Conservation (phyloP, 2,329 filamentous ascomycete genomes). For the Ophiocordyceps unilateralis region DNA sequence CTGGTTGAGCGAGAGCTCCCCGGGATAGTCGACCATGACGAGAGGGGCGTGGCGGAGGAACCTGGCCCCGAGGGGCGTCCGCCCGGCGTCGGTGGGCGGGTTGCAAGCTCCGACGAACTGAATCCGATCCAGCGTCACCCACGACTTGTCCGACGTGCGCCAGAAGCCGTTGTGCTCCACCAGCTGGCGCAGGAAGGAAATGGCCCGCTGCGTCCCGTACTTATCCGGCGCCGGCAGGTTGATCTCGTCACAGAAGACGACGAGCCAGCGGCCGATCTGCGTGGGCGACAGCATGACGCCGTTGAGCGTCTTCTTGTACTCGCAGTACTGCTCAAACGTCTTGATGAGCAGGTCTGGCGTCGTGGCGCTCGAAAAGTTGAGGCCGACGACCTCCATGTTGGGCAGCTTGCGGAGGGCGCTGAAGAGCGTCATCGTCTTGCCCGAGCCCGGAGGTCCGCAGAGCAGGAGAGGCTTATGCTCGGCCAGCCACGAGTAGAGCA, state of each 20-base stretch:
- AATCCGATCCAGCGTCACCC: conserved; percentile 94
- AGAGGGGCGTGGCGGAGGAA: conserved; percentile 96
- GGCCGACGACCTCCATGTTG: conserved; percentile 96
- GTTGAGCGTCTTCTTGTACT: conserved; percentile 97
- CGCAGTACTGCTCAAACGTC: conserved; percentile 98
- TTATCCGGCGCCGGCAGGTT: conserved; percentile 95
- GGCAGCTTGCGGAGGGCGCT: conserved; percentile 90
- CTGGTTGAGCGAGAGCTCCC: conserved; percentile 82
- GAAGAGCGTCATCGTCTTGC: conserved; percentile 99
- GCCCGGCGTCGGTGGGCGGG: conserved; percentile 89
- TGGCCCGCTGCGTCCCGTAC: conserved; percentile 92
- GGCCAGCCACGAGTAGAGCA: conserved; percentile 98
- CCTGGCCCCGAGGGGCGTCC: conserved; percentile 80
- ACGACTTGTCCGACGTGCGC: conserved; percentile 91
- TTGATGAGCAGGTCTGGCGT: conserved; percentile 96
- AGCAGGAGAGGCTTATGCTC: conserved; percentile 95
- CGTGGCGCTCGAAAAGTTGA: conserved; percentile 98
- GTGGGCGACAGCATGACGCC: conserved; percentile 90
- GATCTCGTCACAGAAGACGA: conserved; percentile 98
- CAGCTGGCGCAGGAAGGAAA: conserved; percentile 91
- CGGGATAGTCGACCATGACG: conserved; percentile 98
- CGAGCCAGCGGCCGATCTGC: conserved; percentile 93
- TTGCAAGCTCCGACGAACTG: conserved; percentile 99
- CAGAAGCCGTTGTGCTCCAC: conserved; percentile 99
- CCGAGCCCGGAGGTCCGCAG: conserved; percentile 92